Base-by-base conservation (phyloP, 2,329 filamentous ascomycete genomes). In the Fusarium sp. region DNA sequence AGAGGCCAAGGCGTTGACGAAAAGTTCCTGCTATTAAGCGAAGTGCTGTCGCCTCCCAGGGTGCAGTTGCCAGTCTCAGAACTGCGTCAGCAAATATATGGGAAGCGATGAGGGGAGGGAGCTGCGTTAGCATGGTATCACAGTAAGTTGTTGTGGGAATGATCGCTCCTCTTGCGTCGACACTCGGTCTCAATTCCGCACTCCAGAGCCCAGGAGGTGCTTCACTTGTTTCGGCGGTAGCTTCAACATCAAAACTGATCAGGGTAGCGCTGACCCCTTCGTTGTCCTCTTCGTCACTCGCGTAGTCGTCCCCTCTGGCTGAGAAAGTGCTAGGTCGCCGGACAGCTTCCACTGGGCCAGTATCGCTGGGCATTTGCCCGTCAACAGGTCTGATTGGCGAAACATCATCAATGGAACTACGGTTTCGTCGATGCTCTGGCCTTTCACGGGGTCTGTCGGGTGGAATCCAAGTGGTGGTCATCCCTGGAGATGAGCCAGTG, bases 171-270 rank as follows among this genome's bases (percentile, higher is more conserved):
- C 76, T 75, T 16, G 76, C 51, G 37, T 83, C 80, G 5, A 79
- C 77, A 63, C 84, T 88, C 4, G 87, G 86, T 1, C 87, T 83
- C 20, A 89, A 76, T 72, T 90, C 87, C 14, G 87, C 87, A 6
- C 85, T 87, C 87, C 87, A 90, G 3, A 86, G 75, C 16, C 85
- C 87, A 3, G 84, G 79, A 2, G 84, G 84, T 4, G 82, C 81
- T 49, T 87, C 85, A 5, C 81, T 82, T 1, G 85, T 57, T 48
- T 88, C 87, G 6, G 83, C 87, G 6, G 83, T 85, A 1, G 87
- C 84, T 67, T 90, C 87, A 29, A 89, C 86, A 59, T 90, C 87
- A 59, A 90, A 89, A 68, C 86, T 88, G 54, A 90, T 88, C 7
- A 89, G 78, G 0, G 87, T 88, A 3, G 86, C 84, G 57, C 83